Conservation (phyloP, 176 grass and related monocot species). For the Rhipidocladum racemiflorum region DNA sequence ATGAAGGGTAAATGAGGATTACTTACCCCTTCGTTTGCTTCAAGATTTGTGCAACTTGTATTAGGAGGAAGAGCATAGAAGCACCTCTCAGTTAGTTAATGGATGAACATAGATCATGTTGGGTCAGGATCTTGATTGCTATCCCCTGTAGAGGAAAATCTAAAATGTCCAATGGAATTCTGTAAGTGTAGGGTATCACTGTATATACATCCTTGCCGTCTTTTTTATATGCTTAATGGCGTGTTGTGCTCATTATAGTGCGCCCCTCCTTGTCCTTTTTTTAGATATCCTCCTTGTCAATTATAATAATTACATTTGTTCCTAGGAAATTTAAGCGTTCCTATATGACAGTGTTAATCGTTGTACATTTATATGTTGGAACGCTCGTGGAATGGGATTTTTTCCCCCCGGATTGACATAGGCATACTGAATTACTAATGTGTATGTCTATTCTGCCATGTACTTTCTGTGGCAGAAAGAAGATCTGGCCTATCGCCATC, state of each 20-base stretch:
- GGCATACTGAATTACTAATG: conserved; percentile 12
- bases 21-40: too few species aligned
- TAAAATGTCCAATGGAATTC: not conserved
- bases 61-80: too few species aligned
- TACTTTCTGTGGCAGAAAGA: conserved; percentile 56
- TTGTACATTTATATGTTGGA: not conserved
- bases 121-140: not conserved
- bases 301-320: not conserved
- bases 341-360: not conserved
- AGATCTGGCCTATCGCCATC: conserved; percentile 79
- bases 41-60: too few species aligned
- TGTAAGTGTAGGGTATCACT: not conserved
- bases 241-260: not conserved
- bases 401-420: not conserved
- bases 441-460: not conserved
- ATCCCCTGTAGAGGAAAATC: not conserved
- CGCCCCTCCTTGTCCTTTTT: not conserved
- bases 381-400: not conserved
- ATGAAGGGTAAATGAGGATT: too few species aligned
- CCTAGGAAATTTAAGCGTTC: not conserved
- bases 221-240: not conserved
- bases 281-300: not conserved
- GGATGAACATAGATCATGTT: conserved; percentile 10
- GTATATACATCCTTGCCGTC: not conserved
- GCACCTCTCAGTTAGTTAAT: too few species aligned